These are phyloP conservation scores for Cryptosporidium parvum DNA, from an alignment of 169 alveolate genomes.

Conservation along the genomic window DNA sequence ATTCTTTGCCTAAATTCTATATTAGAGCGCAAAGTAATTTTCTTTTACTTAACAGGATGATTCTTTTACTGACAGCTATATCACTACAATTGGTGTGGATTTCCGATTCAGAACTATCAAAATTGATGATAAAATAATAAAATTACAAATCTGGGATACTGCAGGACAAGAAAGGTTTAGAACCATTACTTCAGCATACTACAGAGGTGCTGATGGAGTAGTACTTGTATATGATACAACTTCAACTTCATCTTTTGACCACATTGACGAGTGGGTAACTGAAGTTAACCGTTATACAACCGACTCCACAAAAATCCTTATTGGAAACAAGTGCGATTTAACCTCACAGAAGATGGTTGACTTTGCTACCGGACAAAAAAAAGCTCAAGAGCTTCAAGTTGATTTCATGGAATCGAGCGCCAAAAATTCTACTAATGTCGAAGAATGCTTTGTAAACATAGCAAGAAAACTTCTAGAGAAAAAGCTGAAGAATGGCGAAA, in stretches of 20 bases:
- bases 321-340: constrained; percentile 96
- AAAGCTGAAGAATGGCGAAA: constrained; percentile 30
- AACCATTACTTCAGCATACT: constrained; percentile 95
- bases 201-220: constrained; percentile 97
- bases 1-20: constrained; percentile 24
- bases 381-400: constrained; percentile 47
- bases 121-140: constrained; percentile 91
- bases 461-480: constrained; percentile 64
- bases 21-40: constrained; percentile 37
- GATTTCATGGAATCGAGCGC: constrained; percentile 74
- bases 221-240: constrained; percentile 93
- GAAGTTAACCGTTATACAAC: constrained; percentile 95
- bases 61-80: constrained; percentile 90
- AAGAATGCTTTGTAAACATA: constrained; percentile 55
- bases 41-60: constrained; percentile 82
- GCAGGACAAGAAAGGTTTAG: constrained; percentile 98
- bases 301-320: constrained; percentile 91
- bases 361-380: constrained; percentile 34
- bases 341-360: constrained; percentile 59
- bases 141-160: constrained; percentile 96
- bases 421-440: constrained; percentile 71
- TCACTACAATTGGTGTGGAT: constrained; percentile 94
- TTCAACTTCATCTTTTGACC: constrained; percentile 84
- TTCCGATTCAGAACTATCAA: constrained; percentile 92
- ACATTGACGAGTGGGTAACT: constrained; percentile 91